These are phyloP conservation scores for Acacia melanoxylon DNA, from an alignment of 306 rosid genomes.

Conservation along the genomic window DNA sequence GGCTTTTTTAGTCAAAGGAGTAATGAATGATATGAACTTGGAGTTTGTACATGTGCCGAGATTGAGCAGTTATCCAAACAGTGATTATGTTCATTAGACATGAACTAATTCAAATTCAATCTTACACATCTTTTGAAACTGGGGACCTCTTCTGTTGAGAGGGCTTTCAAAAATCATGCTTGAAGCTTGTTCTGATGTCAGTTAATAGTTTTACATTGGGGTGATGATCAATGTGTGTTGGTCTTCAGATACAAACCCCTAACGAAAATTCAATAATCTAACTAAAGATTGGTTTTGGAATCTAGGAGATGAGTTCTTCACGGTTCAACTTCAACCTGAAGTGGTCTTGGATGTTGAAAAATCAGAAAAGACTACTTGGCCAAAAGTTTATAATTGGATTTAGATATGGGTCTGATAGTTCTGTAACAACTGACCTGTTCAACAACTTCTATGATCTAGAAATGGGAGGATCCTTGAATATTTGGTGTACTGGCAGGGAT, in stretches of 20 bases:
- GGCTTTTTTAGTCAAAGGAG: background rate
- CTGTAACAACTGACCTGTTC: background rate
- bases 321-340: background rate
- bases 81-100: constrained; percentile 14
- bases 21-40: constrained; percentile 4
- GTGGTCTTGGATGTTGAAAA: background rate
- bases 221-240: constrained; percentile 14
- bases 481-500: background rate
- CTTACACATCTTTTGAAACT: background rate
- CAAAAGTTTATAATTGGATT: background rate
- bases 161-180: constrained; percentile 13
- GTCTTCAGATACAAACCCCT: background rate
- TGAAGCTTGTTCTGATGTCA: constrained; percentile 26
- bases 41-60: background rate
- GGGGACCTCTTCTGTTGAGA: background rate
- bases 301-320: background rate
- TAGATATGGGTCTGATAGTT: background rate
- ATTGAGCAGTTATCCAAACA: constrained; percentile 23
- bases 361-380: background rate
- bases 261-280: constrained; percentile 5
- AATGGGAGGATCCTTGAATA: background rate
- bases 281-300: constrained; percentile 8
- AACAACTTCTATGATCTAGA: background rate
- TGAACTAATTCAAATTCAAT: background rate
- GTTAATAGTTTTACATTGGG: constrained; percentile 11